These are phyloP conservation scores for Glycine soja DNA, from an alignment of 306 rosid genomes.

Conservation along the genomic window DNA sequence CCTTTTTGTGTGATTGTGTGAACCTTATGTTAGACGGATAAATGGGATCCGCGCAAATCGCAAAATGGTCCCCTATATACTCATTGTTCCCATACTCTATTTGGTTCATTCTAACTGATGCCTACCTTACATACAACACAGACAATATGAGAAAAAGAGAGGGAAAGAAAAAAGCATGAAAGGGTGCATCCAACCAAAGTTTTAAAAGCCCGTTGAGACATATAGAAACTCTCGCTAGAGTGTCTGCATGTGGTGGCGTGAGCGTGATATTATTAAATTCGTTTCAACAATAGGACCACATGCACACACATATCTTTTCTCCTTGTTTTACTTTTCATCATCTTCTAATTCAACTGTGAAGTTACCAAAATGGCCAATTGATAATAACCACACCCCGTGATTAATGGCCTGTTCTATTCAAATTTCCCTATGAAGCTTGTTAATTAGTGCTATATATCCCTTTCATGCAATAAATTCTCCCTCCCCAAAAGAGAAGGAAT, in stretches of 20 bases:
- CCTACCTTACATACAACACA: slow-evolving; percentile 64
- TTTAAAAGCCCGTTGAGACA: slow-evolving; percentile 42
- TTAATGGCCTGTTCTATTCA: slow-evolving; percentile 18
- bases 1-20: slow-evolving; percentile 42
- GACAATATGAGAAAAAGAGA: slow-evolving; percentile 31
- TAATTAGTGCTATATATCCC: slow-evolving; percentile 4
- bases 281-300: slow-evolving; percentile 59
- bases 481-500: neutral
- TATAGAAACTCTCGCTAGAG: slow-evolving; percentile 57
- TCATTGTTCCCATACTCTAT: slow-evolving; percentile 51
- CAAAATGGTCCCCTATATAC: slow-evolving; percentile 66
- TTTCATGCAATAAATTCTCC: slow-evolving; percentile 32
- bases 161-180: slow-evolving; percentile 49
- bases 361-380: slow-evolving; percentile 32
- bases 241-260: slow-evolving; percentile 79
- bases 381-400: slow-evolving; percentile 39
- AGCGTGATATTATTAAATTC: slow-evolving; percentile 71
- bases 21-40: slow-evolving; percentile 37
- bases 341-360: slow-evolving; percentile 28
- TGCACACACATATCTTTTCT: slow-evolving; percentile 46
- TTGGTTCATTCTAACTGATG: slow-evolving; percentile 62
- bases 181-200: slow-evolving; percentile 46
- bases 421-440: neutral
- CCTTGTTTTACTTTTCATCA: slow-evolving; percentile 49
- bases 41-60: slow-evolving; percentile 37